Conservation (phyloP, 192 early-diverging fungal genomes). For the Podila horticola region DNA sequence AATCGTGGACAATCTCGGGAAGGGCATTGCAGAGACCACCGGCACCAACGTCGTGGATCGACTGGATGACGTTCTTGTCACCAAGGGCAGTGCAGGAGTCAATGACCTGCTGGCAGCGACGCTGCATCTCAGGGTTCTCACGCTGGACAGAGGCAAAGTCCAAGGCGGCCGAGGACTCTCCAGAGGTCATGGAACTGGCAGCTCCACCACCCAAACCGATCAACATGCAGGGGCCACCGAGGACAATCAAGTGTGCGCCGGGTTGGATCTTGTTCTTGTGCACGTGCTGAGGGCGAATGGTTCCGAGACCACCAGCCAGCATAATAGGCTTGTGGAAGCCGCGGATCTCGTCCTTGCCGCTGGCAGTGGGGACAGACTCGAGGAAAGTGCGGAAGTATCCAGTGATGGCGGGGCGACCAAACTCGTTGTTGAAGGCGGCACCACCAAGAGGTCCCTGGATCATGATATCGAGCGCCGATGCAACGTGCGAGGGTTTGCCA, state of each 20-base stretch:
- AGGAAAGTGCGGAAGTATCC: conserved; percentile 98
- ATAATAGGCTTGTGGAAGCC: conserved; percentile 99
- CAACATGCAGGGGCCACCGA: conserved; percentile 98
- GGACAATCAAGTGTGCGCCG: conserved; percentile 84
- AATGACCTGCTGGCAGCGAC: conserved; percentile 96
- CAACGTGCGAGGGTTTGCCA: conserved; percentile 90
- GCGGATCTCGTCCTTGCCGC: conserved; percentile 73
- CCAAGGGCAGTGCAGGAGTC: conserved; percentile 91
- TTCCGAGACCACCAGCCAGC: conserved; percentile 98
- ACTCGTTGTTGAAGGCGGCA: conserved; percentile 99
- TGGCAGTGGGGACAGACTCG: conserved; percentile 64
- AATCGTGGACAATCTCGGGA: conserved; percentile 98
- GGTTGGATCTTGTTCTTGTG: conserved; percentile 87
- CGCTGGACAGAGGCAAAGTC: conserved; percentile 99
- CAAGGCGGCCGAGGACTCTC: conserved; percentile 85
- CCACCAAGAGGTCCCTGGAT: conserved; percentile 96
- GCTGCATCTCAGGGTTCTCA: conserved; percentile 99
- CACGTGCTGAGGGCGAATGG: conserved; percentile 89
- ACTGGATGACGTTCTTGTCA: conserved; percentile 87
- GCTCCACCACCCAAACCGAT: conserved; percentile 99
- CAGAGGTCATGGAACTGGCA: conserved; percentile 94
- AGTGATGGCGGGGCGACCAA: conserved; percentile 92
- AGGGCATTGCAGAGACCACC: conserved; percentile 98
- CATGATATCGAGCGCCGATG: conserved; percentile 97
- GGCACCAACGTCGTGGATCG: conserved; percentile 99